A percentile compares a stretch with the other conserved stretches of the same genome.
Evolutionary conservation across 2,329 filamentous ascomycete species (phyloP).

Genomic region (Monilinia polystroma): DNA sequence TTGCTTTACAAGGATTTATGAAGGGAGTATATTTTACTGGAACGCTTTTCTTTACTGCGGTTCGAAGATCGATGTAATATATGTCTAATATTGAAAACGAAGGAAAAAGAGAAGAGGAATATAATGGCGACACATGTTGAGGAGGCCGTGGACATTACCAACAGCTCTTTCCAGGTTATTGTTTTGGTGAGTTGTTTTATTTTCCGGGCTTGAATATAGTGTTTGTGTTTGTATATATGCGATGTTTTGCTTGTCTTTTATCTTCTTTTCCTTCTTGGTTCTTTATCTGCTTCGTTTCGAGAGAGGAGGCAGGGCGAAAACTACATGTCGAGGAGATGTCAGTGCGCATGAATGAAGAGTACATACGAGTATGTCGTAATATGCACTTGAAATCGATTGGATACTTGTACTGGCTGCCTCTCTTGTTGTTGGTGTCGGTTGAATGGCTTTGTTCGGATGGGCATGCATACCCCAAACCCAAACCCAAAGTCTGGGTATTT

Average conservation of each 20-base stretch:
- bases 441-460: conserved; percentile 4
- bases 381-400: neutral
- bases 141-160: conserved; percentile 45
- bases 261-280: neutral
- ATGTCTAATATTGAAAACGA: neutral
- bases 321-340: neutral
- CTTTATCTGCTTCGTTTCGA: neutral
- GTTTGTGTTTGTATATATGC: neutral
- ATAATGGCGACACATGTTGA: conserved; percentile 9
- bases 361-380: neutral
- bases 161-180: conserved; percentile 62
- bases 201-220: neutral
- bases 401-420: neutral
- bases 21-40: neutral
- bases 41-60: neutral
- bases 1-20: neutral
- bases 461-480: neutral
- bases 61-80: too few species aligned
- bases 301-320: neutral
- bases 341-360: neutral
- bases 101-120: neutral
- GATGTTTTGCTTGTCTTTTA: neutral
- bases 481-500: conserved; percentile 7
- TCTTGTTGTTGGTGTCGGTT: neutral
- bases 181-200: conserved; percentile 59